Evolutionary conservation across 2,329 filamentous ascomycete species (phyloP), one percentile per base, ranked within the genome.

Genomic region (Magnaporthiopsis rhizophila): DNA sequence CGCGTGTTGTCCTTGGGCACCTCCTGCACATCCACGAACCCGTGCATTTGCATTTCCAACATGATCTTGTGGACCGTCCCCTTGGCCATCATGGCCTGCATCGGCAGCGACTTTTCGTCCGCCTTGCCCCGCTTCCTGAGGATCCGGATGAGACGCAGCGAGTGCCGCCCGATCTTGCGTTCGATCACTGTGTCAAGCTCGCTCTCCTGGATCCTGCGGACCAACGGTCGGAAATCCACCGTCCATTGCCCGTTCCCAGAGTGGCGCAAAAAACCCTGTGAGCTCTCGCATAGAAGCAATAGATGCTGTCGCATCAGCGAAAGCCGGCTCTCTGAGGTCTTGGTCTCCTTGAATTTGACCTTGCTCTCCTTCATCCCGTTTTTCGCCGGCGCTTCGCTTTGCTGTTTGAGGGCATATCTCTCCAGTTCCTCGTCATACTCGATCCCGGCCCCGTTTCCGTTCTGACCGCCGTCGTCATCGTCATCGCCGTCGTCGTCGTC

Each of bases 21-120:
- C 78, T 99, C 95, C 74, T 99, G 95, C 7, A 96, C 86, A 69
- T 98, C 92, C 15, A 97, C 86, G 66, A 95, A 88, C 2, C 95
- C 94, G 24, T 87, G 87, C 74, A 92, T 88, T 69, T 96, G 91
- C 83, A 99, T 90, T 67, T 88, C 86, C 18, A 91, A 88, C 76
- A 98, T 88, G 67, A 92, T 89, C 65, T 89, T 87, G 60, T 95
- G 91, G 30, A 98, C 86, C 63, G 97, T 91, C 65, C 89, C 87
- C 70, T 94, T 91, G 65, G 89, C 89, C 80, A 97, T 89, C 66
- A 99, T 84, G 63, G 90, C 90, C 64, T 92, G 83, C 62, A 88
- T 87, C 53, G 90, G 89, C 15, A 97, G 82, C 66, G 90, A 88
- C 75, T 96, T 96, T 75, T 99, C 95, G 69, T 98, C 94, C n/a